Evolutionary conservation across 2,329 filamentous ascomycete genomes (phyloP), one percentile per base, ranked within the genome.

Genomic region (Camptophora hylomeconis): DNA sequence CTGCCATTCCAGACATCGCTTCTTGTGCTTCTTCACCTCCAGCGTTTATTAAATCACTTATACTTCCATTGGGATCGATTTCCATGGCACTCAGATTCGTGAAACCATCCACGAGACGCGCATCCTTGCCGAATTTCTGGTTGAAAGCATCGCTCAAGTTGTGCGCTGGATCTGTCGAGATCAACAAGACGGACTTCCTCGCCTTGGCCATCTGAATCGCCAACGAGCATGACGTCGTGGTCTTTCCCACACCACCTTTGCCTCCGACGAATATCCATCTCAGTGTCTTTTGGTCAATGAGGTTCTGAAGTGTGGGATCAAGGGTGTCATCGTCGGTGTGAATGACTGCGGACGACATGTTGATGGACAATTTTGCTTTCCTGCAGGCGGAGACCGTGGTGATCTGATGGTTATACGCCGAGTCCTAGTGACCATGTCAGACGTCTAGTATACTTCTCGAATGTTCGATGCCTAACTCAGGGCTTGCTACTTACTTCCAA

Each of bases 241-340:
- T 98, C 67, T 98, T 98, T 56, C 89, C 89, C 24, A 98, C 89
- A 53, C 89, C 89, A 50, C 89, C 89, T 62, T 98, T 98, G 44
- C 89, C 89, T 49, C 89, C 89, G 36, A 98, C 89, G 50, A 98
- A 98, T 60, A 98, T 92, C 89, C 89, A 98, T 54, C 89, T 82
- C 32, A 98, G 75, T 18, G 81, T 78, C 58, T 84, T 83, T 59
- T 98, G 89, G 64, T 92, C 83, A 48, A 98, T 74, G 51, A 98
- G 84, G 41, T 81, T 80, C 63, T 94, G 81, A 49, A 98, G 80
- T 29, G 81, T 83, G 26, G 89, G 86, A 63, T 92, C 86, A 63
- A 95, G 75, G 46, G 72, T 65, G 52, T 84, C 80, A 23, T 45
- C 78, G 57, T 80, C 76, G 43, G 59, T 55, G 26, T 53, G 48